Evolutionary conservation across 805 yeast genomes (phyloP).

Genomic region (Yamadazyma philogaea): DNA sequence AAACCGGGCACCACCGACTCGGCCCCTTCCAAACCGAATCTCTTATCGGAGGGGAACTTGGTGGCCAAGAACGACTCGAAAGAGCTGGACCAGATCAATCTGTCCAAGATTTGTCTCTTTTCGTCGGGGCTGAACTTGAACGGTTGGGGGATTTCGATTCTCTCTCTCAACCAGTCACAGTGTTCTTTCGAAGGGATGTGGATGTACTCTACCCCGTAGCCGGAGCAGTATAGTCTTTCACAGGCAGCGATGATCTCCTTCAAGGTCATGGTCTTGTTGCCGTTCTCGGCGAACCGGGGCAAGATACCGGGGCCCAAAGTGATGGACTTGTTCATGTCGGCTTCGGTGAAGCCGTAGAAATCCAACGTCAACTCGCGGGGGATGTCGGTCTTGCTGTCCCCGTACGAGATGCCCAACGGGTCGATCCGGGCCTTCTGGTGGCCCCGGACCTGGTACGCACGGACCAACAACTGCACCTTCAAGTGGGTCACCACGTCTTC

Average conservation of each 20-base stretch:
- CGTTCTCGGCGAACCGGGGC: conserved; percentile 77
- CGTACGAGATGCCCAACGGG: conserved; percentile 90
- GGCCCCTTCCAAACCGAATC: conserved; percentile 98
- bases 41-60: conserved; percentile 96
- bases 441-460: conserved; percentile 99
- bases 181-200: conserved; percentile 94
- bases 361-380: conserved; percentile 91
- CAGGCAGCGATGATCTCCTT: conserved; percentile 75
- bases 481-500: conserved; percentile 80
- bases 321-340: conserved; percentile 78
- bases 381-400: conserved; percentile 52
- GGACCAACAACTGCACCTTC: conserved; percentile 92
- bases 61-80: conserved; percentile 91
- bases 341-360: conserved; percentile 85
- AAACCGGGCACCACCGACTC: conserved; percentile 96
- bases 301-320: conserved; percentile 96
- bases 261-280: conserved; percentile 64
- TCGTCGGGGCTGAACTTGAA: conserved; percentile 80
- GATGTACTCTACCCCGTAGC: conserved; percentile 92
- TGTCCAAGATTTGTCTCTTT: conserved; percentile 93
- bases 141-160: conserved; percentile 89
- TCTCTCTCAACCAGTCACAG: conserved; percentile 98
- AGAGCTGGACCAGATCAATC: conserved; percentile 93
- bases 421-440: conserved; percentile 94
- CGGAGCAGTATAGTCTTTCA: conserved; percentile 81